phyloP scores from a whole-genome alignment of 2,329 filamentous ascomycete genomes.

The Drechslerella coelobrocha region DNA sequence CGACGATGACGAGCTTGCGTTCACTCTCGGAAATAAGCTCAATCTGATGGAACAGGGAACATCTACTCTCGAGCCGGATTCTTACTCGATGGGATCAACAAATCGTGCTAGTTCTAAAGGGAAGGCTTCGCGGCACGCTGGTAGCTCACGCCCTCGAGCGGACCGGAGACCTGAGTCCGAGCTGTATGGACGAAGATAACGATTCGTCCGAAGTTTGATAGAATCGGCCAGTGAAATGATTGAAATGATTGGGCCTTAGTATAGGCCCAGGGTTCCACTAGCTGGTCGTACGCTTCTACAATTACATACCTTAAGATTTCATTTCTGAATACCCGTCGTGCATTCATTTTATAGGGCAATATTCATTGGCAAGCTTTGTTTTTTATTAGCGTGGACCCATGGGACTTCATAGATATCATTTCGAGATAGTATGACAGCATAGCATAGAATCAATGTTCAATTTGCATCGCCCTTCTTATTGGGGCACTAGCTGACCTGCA shows the following conservation, averaged over 20 bases:
- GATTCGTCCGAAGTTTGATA: not conserved
- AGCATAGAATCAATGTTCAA: no score
- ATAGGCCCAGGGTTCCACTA: not conserved
- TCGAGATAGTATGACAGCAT: no score
- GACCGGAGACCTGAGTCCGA: conserved; percentile 26
- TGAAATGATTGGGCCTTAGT: conserved; percentile 1
- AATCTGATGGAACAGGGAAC: conserved; percentile 41
- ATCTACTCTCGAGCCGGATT: conserved; percentile 33
- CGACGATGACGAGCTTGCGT: conserved; percentile 45
- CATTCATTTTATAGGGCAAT: no score
- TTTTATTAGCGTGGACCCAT: no score
- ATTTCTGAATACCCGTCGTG: not conserved
- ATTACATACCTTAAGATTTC: not conserved
- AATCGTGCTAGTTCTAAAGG: conserved; percentile 4
- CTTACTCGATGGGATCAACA: conserved; percentile 4
- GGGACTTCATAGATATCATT: no score
- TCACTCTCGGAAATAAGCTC: conserved; percentile 33
- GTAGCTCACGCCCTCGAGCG: conserved; percentile 13
- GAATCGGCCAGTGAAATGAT: not conserved
- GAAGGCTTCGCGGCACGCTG: conserved; percentile 4
- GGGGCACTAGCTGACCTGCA: not conserved
- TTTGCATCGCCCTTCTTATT: no score
- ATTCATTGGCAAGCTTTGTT: no score
- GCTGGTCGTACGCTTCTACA: no score
- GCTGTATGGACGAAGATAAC: conserved; percentile 42